A percentile compares a stretch with the other conserved stretches of the same genome.
Conservation (phyloP, 306 rosid genomes). For the Oemleria cerasiformis region DNA sequence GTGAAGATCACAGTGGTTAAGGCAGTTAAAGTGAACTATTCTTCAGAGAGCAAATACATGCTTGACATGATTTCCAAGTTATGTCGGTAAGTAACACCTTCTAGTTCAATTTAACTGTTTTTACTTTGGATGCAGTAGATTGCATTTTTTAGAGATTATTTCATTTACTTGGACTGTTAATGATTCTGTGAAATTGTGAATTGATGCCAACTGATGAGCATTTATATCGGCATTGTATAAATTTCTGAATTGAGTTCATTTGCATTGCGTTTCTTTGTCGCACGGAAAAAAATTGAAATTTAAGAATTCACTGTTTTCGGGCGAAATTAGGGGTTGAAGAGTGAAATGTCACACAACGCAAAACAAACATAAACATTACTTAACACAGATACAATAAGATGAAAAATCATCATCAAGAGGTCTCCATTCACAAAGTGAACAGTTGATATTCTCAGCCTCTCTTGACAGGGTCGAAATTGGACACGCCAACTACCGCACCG, state of each 20-base stretch:
- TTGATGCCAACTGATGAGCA: neutral
- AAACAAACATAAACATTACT: slow-evolving; percentile 28
- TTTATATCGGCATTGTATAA: slow-evolving; percentile 14
- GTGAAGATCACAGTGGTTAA: slow-evolving; percentile 82
- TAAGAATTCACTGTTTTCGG: slow-evolving; percentile 31
- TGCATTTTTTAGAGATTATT: slow-evolving; percentile 4
- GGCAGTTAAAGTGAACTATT: slow-evolving; percentile 71
- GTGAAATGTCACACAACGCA: slow-evolving; percentile 37
- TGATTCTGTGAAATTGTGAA: neutral
- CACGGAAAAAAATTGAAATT: slow-evolving; percentile 12
- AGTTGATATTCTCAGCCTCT: slow-evolving; percentile 43
- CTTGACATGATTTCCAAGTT: slow-evolving; percentile 60
- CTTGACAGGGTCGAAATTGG: slow-evolving; percentile 95
- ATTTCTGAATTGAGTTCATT: slow-evolving; percentile 9
- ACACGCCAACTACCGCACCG: slow-evolving; percentile 78
- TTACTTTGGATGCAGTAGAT: slow-evolving; percentile 6
- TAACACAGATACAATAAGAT: slow-evolving; percentile 28
- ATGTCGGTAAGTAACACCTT: slow-evolving; percentile 32
- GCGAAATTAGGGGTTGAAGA: slow-evolving; percentile 24
- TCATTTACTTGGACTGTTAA: neutral
- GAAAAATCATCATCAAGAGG: slow-evolving; percentile 28
- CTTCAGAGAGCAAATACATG: slow-evolving; percentile 67
- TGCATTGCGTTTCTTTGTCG: neutral
- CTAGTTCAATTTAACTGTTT: neutral
- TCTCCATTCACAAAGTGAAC: neutral